Evolutionary conservation across 2,329 filamentous ascomycete species (phyloP).

Genomic region (Epichloe sylvatica): DNA sequence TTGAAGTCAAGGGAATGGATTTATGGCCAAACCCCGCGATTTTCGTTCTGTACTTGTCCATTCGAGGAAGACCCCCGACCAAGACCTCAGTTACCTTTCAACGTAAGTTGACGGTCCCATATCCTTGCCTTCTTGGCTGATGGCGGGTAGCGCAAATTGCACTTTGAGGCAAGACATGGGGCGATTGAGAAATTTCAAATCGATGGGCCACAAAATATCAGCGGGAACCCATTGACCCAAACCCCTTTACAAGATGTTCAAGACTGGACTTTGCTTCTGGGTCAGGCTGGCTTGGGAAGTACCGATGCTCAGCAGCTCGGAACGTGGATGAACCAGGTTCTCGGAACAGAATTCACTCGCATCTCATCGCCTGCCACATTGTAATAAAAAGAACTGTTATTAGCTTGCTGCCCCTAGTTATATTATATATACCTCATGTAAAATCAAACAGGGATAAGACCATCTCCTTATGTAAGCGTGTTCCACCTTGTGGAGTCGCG

Average conservation of each 20-base stretch:
- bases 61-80: conserved; percentile 44
- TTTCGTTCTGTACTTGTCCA: conserved; percentile 52
- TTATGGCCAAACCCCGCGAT: conserved; percentile 75
- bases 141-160: conserved; percentile 16
- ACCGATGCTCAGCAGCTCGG: conserved; percentile 13
- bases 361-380: conserved; percentile 3
- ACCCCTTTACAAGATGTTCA: conserved; percentile 10
- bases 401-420: too few relatives aligned
- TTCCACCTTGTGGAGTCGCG: too few relatives aligned
- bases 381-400: too few relatives aligned
- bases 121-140: neutral
- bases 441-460: too few relatives aligned
- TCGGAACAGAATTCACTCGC: conserved; percentile 17
- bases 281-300: conserved; percentile 13
- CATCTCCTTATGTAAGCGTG: too few relatives aligned
- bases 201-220: conserved; percentile 7
- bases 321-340: conserved; percentile 17
- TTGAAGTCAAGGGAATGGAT: conserved; percentile 55
- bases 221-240: neutral
- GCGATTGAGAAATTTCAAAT: conserved; percentile 20
- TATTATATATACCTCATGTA: too few relatives aligned
- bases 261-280: conserved; percentile 15
- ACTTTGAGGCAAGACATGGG: conserved; percentile 25
- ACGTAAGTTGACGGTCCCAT: conserved; percentile 21
- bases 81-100: conserved; percentile 34